Evolutionary conservation across 164 flowering plant genomes (phyloP).

Genomic region (Magnolia changhungtana): DNA sequence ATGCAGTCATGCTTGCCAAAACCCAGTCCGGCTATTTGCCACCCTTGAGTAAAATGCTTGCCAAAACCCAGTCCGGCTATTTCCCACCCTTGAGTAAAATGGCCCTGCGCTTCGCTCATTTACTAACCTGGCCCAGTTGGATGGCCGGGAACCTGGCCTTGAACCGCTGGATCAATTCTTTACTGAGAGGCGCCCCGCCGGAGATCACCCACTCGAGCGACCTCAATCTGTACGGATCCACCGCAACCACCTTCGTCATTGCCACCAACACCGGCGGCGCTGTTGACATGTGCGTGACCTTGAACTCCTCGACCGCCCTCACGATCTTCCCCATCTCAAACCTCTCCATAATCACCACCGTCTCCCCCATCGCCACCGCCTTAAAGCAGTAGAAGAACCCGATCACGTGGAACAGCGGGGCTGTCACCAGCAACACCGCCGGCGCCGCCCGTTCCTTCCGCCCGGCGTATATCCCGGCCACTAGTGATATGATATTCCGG

Average conservation of each 20-base stretch:
- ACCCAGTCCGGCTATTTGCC: no score
- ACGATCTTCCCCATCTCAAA: conserved; percentile 35
- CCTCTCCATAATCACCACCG: conserved; percentile 34
- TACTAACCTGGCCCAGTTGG: conserved; percentile 29
- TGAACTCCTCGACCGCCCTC: conserved; percentile 33
- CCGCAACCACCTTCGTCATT: conserved; percentile 16
- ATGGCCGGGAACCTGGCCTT: conserved; percentile 50
- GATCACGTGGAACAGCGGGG: conserved; percentile 44
- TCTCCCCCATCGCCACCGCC: conserved; percentile 28
- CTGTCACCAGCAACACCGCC: conserved; percentile 27
- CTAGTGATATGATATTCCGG: conserved; percentile 41
- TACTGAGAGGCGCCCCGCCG: conserved; percentile 83
- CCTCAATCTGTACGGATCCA: conserved; percentile 44
- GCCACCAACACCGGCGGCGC: conserved; percentile 45
- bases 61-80: no score
- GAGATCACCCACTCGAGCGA: conserved; percentile 41
- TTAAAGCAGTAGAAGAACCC: conserved; percentile 27
- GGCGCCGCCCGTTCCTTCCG: conserved; percentile 8
- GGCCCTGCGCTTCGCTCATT: no score
- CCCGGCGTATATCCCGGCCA: neutral
- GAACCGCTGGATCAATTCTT: conserved; percentile 64
- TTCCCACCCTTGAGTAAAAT: no score
- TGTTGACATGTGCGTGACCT: conserved; percentile 27
- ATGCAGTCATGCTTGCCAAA: no score
- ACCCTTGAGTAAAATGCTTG: no score